Evolutionary conservation across 1,284 basidiomycete species (phyloP).

Genomic region (Fomitopsis schrenkii): DNA sequence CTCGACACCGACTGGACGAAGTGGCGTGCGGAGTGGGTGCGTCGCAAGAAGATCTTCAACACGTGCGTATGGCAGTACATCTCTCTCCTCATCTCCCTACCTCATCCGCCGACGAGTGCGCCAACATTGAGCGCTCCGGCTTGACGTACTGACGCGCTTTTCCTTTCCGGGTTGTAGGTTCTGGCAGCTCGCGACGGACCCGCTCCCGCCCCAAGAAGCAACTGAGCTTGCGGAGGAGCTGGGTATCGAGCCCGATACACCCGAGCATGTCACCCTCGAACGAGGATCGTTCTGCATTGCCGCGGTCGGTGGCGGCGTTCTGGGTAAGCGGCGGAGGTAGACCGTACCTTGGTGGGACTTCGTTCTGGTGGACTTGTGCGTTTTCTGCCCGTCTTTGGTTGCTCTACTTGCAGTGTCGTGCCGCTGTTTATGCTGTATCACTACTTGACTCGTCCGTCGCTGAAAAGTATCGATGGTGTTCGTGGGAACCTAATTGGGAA

Average conservation of each 20-base stretch:
- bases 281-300: slow-evolving; percentile 41
- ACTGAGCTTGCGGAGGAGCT: slow-evolving; percentile 62
- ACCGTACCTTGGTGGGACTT: slow-evolving; percentile 1
- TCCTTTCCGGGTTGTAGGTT: slow-evolving; percentile 38
- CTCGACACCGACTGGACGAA: slow-evolving; percentile 65
- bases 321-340: slow-evolving; percentile 19
- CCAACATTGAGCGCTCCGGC: too few species aligned
- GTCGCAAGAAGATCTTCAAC: slow-evolving; percentile 62
- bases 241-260: slow-evolving; percentile 68
- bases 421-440: too few species aligned
- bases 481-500: too few species aligned
- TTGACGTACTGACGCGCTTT: too few species aligned
- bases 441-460: too few species aligned
- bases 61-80: slow-evolving; percentile 40
- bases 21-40: slow-evolving; percentile 72
- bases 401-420: too few species aligned
- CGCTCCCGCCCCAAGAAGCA: slow-evolving; percentile 60
- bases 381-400: too few species aligned
- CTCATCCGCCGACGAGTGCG: too few species aligned
- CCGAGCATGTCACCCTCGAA: slow-evolving; percentile 60
- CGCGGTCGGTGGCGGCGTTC: neutral
- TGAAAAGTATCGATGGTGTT: too few species aligned
- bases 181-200: slow-evolving; percentile 69
- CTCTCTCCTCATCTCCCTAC: too few species aligned
- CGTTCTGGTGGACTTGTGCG: too few species aligned